A percentile compares a stretch with the other conserved stretches of the same genome.
phyloP scores from a whole-genome alignment of 2,329 filamentous ascomycete species.

The Alternaria sp. region DNA sequence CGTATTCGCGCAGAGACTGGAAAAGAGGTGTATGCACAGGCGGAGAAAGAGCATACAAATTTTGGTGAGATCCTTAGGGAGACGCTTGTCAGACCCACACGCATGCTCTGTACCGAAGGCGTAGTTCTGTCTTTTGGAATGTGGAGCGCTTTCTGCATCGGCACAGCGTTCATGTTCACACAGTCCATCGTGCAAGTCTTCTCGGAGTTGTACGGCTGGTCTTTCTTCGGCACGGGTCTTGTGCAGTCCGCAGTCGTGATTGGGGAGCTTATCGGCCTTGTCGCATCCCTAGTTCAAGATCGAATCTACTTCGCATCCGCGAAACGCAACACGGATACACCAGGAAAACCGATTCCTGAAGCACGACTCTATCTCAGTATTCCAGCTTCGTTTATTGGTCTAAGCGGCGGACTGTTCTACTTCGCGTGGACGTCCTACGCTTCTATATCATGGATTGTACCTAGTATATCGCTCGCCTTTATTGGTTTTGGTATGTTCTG shows the following conservation, averaged over 20 bases:
- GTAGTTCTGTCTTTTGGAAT: constrained; percentile 60
- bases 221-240: constrained; percentile 55
- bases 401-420: constrained; percentile 60
- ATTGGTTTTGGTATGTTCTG: constrained; percentile 61
- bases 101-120: constrained; percentile 60
- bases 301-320: constrained; percentile 55
- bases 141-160: constrained; percentile 59
- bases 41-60: constrained; percentile 47
- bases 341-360: constrained; percentile 56
- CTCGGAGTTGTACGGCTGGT: constrained; percentile 52
- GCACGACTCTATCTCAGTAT: constrained; percentile 57
- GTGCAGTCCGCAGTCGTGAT: constrained; percentile 58
- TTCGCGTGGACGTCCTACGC: constrained; percentile 61
- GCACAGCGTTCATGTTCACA: constrained; percentile 61
- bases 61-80: constrained; percentile 45
- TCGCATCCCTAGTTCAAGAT: constrained; percentile 49
- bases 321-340: constrained; percentile 48
- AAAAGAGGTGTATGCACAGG: constrained; percentile 39
- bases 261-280: constrained; percentile 56
- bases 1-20: constrained; percentile 41
- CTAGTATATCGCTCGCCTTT: constrained; percentile 57
- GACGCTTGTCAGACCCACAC: constrained; percentile 50
- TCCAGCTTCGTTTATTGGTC: constrained; percentile 56
- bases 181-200: constrained; percentile 59
- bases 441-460: constrained; percentile 57